These are phyloP conservation scores for Sporothrix pallida DNA, from an alignment of 2,329 filamentous ascomycete species.

Conservation along the genomic window DNA sequence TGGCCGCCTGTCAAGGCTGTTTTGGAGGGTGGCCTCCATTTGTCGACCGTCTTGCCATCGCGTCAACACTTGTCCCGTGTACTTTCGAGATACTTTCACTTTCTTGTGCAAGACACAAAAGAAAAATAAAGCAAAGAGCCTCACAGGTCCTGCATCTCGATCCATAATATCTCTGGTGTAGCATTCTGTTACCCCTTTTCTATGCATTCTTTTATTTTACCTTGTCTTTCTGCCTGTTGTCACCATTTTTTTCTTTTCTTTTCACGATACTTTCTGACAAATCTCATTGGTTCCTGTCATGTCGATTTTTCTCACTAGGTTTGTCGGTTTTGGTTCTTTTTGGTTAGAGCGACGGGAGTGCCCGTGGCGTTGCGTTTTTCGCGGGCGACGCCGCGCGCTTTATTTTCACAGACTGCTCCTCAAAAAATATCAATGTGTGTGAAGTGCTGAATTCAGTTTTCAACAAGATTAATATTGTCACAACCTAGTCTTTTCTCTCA, in stretches of 20 bases:
- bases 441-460: background rate
- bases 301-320: background rate
- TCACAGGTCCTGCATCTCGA: slow-evolving; percentile 4
- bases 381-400: slow-evolving; percentile 23
- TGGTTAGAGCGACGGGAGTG: slow-evolving; percentile 33
- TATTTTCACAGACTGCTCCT: background rate
- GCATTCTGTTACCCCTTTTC: background rate
- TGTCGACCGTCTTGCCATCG: background rate
- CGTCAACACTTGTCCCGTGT: background rate
- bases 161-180: background rate
- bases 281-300: slow-evolving; percentile 2
- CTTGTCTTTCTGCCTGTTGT: background rate
- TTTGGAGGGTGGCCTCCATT: background rate
- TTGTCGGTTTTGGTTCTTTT: slow-evolving; percentile 25
- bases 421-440: background rate
- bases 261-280: background rate
- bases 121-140: background rate
- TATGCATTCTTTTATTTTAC: background rate
- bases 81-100: background rate
- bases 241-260: background rate
- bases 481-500: no score
- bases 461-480: no score
- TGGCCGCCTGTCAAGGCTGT: background rate
- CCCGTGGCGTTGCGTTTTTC: slow-evolving; percentile 28
- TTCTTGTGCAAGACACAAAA: no score